Base-by-base conservation (phyloP, 306 rosid species). In the Styphnolobium japonicum region DNA sequence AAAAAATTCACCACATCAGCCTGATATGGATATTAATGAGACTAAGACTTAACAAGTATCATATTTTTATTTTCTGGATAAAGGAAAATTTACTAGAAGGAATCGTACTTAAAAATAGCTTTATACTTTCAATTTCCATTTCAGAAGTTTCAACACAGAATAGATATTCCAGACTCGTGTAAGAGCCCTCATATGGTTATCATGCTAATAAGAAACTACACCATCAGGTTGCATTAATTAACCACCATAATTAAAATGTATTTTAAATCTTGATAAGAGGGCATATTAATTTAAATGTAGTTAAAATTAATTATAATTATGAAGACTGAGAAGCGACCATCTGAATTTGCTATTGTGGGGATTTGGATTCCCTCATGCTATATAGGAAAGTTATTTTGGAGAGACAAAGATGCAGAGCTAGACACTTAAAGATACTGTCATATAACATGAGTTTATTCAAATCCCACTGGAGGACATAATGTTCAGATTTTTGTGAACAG, bases 391-490 rank as follows among this genome's bases (percentile, higher is more conserved):
- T 22, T 57, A 48, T 10, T 75, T 67, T 33, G 42, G 33, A 67
- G 34, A 22, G 5, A 69, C 2, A 58, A 31, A 23, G 42, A 46
- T 45, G 43, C 64, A 39, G n/a, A 11, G 29, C 22, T 36, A 40
- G 12, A 48, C 19, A 10, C 57, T 45, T 37, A 23, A 23, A 10
- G 55, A 45, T 12, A 31, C 36, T 2, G 12, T 48, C 2, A 81
- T 39, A 49, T 18, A 66, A 40, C 64, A 70, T 15, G 23, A 60
- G 58, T 51, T 36, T 43, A 43, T 25, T 2, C 40, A 62, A 48
- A 62, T 69, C 82, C 78, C 37, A 76, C 53, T 53, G 2, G 27
- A 5, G 19, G 42, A 79, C 73, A 61, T 70, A 34, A 65, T 57
- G 25, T 72, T 64, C 75, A 75, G 73, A 67, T 10, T 31, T 69